A percentile compares a stretch with the other conserved stretches of the same genome.
phyloP scores from a whole-genome alignment of 768 basidiomycete species.

The Strobilomyces confusus region DNA sequence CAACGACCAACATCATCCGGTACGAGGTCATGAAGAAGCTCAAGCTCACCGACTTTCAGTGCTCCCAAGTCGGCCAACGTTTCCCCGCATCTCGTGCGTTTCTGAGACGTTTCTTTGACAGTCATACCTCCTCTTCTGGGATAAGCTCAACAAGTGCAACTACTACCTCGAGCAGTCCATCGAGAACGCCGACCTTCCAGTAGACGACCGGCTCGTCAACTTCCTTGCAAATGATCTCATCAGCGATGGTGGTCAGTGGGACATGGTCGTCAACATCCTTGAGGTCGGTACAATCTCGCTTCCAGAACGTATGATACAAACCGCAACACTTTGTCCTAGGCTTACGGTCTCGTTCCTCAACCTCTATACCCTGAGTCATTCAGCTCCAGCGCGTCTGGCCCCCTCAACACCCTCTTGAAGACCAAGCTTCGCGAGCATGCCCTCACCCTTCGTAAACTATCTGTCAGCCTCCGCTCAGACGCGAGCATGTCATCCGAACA shows the following conservation, averaged over 20 bases:
- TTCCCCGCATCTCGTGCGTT: not conserved
- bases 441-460: slow-evolving; percentile 68
- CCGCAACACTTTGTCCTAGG: slow-evolving; percentile 40
- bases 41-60: slow-evolving; percentile 84
- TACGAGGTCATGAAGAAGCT: slow-evolving; percentile 83
- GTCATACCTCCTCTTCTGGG: slow-evolving; percentile 94
- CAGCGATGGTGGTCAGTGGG: slow-evolving; percentile 93
- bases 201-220: slow-evolving; percentile 80
- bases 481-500: slow-evolving; percentile 42
- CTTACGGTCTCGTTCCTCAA: slow-evolving; percentile 87
- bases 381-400: slow-evolving; percentile 70
- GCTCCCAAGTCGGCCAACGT: slow-evolving; percentile 63
- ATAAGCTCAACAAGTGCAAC: slow-evolving; percentile 88
- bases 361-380: slow-evolving; percentile 77
- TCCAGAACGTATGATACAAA: not conserved
- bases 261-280: slow-evolving; percentile 76
- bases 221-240: slow-evolving; percentile 76
- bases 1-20: slow-evolving; percentile 82
- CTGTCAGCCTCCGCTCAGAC: slow-evolving; percentile 48
- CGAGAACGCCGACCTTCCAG: slow-evolving; percentile 69
- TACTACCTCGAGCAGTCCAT: slow-evolving; percentile 90
- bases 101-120: slow-evolving; percentile 26
- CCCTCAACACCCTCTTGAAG: slow-evolving; percentile 78
- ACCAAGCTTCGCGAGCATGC: slow-evolving; percentile 90
- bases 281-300: slow-evolving; percentile 37